phyloP scores from a whole-genome alignment of 371 early-diverging fungal genomes.

The Dinochytrium kinnereticum region DNA sequence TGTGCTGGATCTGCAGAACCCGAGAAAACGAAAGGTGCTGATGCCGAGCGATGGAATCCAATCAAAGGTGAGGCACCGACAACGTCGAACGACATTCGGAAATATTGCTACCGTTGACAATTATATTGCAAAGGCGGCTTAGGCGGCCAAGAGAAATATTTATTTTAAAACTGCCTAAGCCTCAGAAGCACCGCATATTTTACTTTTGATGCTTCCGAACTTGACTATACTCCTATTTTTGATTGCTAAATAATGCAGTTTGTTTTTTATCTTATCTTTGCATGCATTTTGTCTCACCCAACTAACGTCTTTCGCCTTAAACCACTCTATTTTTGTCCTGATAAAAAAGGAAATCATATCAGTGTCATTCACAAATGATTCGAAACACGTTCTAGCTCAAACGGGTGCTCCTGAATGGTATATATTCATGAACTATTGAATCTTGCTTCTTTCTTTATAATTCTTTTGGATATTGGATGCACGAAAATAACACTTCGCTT shows the following conservation, averaged over 20 bases:
- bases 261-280: no score
- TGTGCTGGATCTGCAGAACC: slow-evolving; percentile 37
- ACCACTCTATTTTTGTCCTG: no score
- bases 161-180: no score
- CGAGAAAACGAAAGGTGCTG: slow-evolving; percentile 36
- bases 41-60: slow-evolving; percentile 28
- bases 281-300: no score
- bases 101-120: no score
- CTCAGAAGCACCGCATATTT: no score
- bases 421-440: neutral
- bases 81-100: no score
- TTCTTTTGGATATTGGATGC: neutral
- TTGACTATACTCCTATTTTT: no score
- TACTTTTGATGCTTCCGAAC: no score
- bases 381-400: slow-evolving; percentile 48
- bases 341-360: slow-evolving; percentile 47
- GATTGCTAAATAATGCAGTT: no score
- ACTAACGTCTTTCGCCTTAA: no score
- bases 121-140: neutral
- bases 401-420: slow-evolving; percentile 55
- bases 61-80: slow-evolving; percentile 30
- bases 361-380: slow-evolving; percentile 48
- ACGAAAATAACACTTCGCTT: neutral
- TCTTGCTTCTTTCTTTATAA: no score
- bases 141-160: slow-evolving; percentile 1